Evolutionary conservation across 441 rosid species (phyloP).

Genomic region (Biscutella laevigata): DNA sequence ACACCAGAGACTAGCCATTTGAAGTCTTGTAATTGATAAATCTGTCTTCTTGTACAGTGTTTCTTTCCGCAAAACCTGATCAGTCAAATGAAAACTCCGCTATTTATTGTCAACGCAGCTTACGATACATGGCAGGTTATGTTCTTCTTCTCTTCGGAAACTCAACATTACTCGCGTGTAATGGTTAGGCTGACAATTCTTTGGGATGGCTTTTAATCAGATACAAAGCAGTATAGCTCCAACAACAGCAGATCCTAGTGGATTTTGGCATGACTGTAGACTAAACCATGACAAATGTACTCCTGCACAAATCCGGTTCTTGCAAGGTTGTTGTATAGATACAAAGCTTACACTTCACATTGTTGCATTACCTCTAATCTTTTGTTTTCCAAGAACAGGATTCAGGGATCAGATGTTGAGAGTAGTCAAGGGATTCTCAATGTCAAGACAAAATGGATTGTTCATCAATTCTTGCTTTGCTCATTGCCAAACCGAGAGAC

Average conservation of each 20-base stretch:
- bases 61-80: constrained; percentile 56
- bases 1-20: neutral
- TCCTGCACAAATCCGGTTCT: constrained; percentile 47
- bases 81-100: constrained; percentile 43
- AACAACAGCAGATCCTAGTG: constrained; percentile 78
- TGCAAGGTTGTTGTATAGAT: constrained; percentile 52
- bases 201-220: constrained; percentile 28
- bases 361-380: neutral
- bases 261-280: constrained; percentile 77
- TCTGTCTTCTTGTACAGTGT: constrained; percentile 32
- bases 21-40: neutral
- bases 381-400: constrained; percentile 32
- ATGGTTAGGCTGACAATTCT: constrained; percentile 6
- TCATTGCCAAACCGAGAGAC: constrained; percentile 96
- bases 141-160: neutral
- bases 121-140: constrained; percentile 57
- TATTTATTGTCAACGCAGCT: constrained; percentile 50
- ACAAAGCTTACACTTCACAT: neutral
- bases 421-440: constrained; percentile 53
- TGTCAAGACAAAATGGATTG: constrained; percentile 62
- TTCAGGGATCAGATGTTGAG: constrained; percentile 78
- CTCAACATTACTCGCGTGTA: neutral
- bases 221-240: constrained; percentile 82
- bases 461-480: constrained; percentile 93
- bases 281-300: constrained; percentile 65